Evolutionary conservation across 1,284 basidiomycete species (phyloP), one percentile per base, ranked within the genome.

Genomic region (Tilletia caries): DNA sequence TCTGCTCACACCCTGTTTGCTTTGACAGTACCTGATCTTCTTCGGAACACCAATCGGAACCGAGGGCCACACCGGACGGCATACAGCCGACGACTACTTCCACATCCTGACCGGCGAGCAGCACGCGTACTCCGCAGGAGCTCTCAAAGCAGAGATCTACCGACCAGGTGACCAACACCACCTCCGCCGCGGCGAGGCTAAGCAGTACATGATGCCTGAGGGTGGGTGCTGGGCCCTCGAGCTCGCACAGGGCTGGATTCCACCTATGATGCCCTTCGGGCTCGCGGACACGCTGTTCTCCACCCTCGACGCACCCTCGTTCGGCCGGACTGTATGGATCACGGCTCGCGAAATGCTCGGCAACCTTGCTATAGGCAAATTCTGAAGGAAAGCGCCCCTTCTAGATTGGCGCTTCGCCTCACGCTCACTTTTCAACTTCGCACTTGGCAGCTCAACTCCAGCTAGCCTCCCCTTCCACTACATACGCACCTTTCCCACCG

Each of bases 121-220:
- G 85, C 93, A 91, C 89, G 95, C 94, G 0, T 96, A 93, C 83
- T 79, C 75, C 18, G 90, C 95, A 0, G 94, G 93, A 32, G 87
- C 87, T 2, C 86, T 98, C 44, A 88, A 89, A 76, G 91, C 88
- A 86, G 93, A 97, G 84, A 82, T 88, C 46, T 98, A 98, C 83
- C 85, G 86, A 2, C 86, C 92, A 1, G 95, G 95, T 4, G 89
- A 88, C 68, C 90, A 96, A 10, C 92, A 98, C 84, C 87, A 91
- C 82, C 86, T 98, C 70, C 88, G 86, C 10, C 86, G 95, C 37
- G 93, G 93, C 6, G 86, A 88, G 1, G 91, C 90, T 67, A 97
- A 96, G 86, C 96, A 98, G 85, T 98, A 98, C 86, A 93, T 93
- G 84, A 95, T 98, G 91, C 92, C 92, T 78, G 89, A 94, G 75